A percentile compares a stretch with the other conserved stretches of the same genome.
Evolutionary conservation across 768 basidiomycete genomes (phyloP).

Genomic region (Mycena haematopus): DNA sequence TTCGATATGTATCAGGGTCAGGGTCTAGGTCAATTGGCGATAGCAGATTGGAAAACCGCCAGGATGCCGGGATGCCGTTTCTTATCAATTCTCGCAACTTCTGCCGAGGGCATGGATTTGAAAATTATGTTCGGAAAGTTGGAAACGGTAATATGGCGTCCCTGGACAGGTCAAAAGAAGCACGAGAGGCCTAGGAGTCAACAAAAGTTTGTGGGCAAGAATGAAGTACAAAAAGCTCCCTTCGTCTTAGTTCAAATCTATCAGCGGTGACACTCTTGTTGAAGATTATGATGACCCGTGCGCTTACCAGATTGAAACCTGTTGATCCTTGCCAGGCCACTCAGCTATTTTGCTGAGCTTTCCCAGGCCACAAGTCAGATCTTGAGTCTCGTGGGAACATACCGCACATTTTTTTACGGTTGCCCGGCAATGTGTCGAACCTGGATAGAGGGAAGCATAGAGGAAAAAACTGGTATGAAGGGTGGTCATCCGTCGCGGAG

Average conservation of each 20-base stretch:
- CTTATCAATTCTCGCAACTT: neutral
- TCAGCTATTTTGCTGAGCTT: neutral
- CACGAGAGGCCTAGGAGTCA: neutral
- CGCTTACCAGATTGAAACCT: neutral
- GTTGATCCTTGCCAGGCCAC: neutral
- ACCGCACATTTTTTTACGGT: neutral
- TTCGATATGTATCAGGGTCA: constrained; percentile 6
- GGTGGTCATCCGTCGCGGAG: constrained; percentile 4
- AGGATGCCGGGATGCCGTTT: constrained; percentile 9
- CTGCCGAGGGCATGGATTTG: neutral
- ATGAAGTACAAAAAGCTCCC: neutral
- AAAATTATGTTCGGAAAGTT: neutral
- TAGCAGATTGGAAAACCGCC: neutral
- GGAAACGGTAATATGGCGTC: neutral
- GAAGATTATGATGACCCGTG: neutral
- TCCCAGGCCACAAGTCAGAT: neutral
- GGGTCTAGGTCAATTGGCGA: neutral
- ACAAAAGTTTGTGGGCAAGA: neutral
- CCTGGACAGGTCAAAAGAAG: neutral
- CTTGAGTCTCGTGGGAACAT: neutral
- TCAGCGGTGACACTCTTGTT: neutral
- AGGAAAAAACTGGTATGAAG: neutral
- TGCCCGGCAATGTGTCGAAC: neutral
- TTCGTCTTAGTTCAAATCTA: neutral
- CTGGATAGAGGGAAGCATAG: neutral